phyloP scores from a whole-genome alignment of 345 rosid genomes.

The Acer yangbiense region DNA sequence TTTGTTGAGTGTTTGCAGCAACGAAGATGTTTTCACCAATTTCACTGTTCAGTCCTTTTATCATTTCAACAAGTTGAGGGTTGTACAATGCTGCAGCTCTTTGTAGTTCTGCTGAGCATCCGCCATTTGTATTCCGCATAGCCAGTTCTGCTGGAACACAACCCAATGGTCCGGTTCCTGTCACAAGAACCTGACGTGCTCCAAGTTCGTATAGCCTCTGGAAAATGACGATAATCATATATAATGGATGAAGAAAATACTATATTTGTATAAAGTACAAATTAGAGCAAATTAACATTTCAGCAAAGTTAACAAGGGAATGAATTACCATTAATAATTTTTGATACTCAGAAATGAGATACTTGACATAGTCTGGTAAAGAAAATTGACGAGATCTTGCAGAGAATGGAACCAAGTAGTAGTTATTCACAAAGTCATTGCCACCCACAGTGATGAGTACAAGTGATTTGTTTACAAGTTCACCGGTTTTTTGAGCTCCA shows the following conservation, averaged over 20 bases:
- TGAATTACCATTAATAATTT: conserved; percentile 49
- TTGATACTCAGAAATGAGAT: conserved; percentile 61
- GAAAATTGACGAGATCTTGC: conserved; percentile 73
- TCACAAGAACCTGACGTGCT: conserved; percentile 41
- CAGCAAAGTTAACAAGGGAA: too few relatives aligned
- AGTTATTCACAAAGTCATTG: conserved; percentile 84
- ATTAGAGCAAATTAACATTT: too few relatives aligned
- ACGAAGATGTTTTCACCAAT: conserved; percentile 30
- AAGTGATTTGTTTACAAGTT: conserved; percentile 52
- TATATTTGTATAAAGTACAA: too few relatives aligned
- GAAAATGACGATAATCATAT: neutral
- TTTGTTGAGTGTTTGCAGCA: conserved; percentile 37
- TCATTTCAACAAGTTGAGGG: conserved; percentile 38
- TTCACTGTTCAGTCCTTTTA: conserved; percentile 25
- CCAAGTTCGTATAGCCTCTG: conserved; percentile 43
- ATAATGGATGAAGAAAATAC: too few relatives aligned
- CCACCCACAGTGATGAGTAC: conserved; percentile 73
- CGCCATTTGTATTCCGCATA: conserved; percentile 29
- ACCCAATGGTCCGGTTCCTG: conserved; percentile 53
- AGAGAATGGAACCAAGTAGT: conserved; percentile 75
- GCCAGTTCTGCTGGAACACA: conserved; percentile 53
- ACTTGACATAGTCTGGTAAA: conserved; percentile 58
- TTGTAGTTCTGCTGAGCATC: conserved; percentile 41
- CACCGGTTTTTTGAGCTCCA: conserved; percentile 43
- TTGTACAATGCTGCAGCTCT: conserved; percentile 37